A percentile compares a stretch with the other conserved stretches of the same genome.
Evolutionary conservation across 192 early-diverging fungal genomes (phyloP).

Genomic region (Jimgerdemannia lactiflua): DNA sequence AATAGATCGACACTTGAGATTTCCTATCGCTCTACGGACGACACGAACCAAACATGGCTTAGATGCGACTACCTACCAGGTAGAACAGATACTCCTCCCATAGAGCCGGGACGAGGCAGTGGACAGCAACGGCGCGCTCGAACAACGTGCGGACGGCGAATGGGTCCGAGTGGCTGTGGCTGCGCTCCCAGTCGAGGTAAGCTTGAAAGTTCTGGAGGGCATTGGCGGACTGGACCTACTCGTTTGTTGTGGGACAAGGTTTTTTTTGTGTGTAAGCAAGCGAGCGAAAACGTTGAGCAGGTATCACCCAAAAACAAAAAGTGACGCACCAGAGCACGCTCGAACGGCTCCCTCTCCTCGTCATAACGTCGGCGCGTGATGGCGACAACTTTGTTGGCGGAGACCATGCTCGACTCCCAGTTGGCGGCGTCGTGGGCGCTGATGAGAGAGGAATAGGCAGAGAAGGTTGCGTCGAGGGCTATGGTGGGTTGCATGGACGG

Average conservation of each 20-base stretch:
- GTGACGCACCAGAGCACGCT: conserved; percentile 48
- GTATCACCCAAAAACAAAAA: background rate
- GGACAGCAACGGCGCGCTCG: conserved; percentile 60
- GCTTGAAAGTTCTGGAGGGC: conserved; percentile 41
- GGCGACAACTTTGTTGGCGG: conserved; percentile 38
- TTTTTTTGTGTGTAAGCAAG: conserved; percentile 1
- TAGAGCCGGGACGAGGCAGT: conserved; percentile 54
- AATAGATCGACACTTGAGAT: too few species aligned
- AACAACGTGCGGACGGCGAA: conserved; percentile 47
- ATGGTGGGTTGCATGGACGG: background rate
- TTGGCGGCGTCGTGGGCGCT: conserved; percentile 40
- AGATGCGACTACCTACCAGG: conserved; percentile 34
- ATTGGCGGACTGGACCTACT: conserved; percentile 23
- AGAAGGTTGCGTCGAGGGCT: conserved; percentile 61
- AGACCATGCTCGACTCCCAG: conserved; percentile 56
- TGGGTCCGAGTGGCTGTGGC: conserved; percentile 25
- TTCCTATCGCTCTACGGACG: background rate
- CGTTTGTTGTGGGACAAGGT: too few species aligned
- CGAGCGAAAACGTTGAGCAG: background rate
- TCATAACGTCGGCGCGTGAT: conserved; percentile 33
- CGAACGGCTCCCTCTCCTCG: conserved; percentile 44
- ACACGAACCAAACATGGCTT: conserved; percentile 1
- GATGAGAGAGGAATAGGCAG: conserved; percentile 61
- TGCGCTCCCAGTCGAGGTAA: conserved; percentile 55
- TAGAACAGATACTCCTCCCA: conserved; percentile 71